Base-by-base conservation (phyloP, 495 filamentous ascomycete genomes). In the Talaromyces borbonicus region DNA sequence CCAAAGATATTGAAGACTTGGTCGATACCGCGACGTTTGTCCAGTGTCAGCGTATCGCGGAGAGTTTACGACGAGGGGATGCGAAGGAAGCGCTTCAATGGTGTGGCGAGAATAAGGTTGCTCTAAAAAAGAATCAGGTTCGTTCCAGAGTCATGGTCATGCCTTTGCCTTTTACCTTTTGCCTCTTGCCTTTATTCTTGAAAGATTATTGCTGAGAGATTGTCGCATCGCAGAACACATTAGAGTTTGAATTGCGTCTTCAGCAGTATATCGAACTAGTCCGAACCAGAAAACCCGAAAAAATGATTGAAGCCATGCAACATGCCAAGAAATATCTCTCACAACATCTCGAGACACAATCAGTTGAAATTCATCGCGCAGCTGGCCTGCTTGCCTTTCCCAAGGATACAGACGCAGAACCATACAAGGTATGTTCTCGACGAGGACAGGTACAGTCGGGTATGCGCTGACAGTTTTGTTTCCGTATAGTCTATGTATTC, bases 261-360 rank as follows among this genome's bases (percentile, higher is more conserved):
- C 92, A 98, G 63, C 88, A 97, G 58, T 96, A 85, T 60, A 89
- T 97, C 51, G 92, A 97, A 58, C 72, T 96, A 47, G 75, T 93
- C 42, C 73, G 92, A 32, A 78, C 68, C 27, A 72, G 73, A 33
- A 65, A 80, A 14, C 68, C 60, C 24, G 37, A 56, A 4, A 85
- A 83, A 52, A 71, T 82, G 20, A 55, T 80, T 43, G 87, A 95
- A 48, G 85, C 90, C n/a, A 82, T 84, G 47, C 57, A 65, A 16
- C 83, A 96, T 61, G 89, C 88, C 5, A 81, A 75, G 55, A 95
- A 85, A 58, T 85, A 81, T 62, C 74, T 98, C 12, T 64, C 75
- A 15, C 75, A 78, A 6, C 83, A 80, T 56, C 62, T 65, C 29
- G 80, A 85, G 26, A 74, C 73, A 4, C 82, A 90, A 52, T 78